Evolutionary conservation across 2,329 filamentous ascomycete genomes (phyloP).

Genomic region (Colletotrichum chrysophilum): DNA sequence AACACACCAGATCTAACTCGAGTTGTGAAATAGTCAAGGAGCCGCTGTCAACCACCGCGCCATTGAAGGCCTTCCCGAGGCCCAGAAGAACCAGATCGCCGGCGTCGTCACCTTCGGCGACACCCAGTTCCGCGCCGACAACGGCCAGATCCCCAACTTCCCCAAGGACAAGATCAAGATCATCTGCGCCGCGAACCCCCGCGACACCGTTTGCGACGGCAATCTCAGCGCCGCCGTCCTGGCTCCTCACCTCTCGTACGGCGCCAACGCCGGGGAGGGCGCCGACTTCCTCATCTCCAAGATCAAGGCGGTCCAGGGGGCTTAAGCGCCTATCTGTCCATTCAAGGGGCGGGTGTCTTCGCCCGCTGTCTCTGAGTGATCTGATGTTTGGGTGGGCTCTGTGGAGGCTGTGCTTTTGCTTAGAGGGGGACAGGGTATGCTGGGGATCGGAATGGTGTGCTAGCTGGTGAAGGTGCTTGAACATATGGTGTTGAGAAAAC

Average conservation of each 20-base stretch:
- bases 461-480: neutral
- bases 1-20: neutral
- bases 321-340: neutral
- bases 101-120: constrained; percentile 28
- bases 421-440: neutral
- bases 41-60: constrained; percentile 29
- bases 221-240: neutral
- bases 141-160: constrained; percentile 38
- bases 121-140: constrained; percentile 30
- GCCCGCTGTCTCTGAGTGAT: neutral
- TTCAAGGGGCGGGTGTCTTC: neutral
- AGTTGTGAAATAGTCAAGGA: constrained; percentile 30
- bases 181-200: constrained; percentile 5
- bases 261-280: neutral
- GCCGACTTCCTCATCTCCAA: neutral
- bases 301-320: neutral
- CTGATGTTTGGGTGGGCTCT: neutral
- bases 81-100: constrained; percentile 21
- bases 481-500: neutral
- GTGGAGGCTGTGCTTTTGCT: neutral
- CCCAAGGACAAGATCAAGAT: constrained; percentile 34
- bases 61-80: constrained; percentile 24
- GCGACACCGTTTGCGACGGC: constrained; percentile 9
- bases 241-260: constrained; percentile 7
- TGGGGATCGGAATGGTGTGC: neutral